Evolutionary conservation across 441 rosid genomes (phyloP).

Genomic region (Populus hybrid): DNA sequence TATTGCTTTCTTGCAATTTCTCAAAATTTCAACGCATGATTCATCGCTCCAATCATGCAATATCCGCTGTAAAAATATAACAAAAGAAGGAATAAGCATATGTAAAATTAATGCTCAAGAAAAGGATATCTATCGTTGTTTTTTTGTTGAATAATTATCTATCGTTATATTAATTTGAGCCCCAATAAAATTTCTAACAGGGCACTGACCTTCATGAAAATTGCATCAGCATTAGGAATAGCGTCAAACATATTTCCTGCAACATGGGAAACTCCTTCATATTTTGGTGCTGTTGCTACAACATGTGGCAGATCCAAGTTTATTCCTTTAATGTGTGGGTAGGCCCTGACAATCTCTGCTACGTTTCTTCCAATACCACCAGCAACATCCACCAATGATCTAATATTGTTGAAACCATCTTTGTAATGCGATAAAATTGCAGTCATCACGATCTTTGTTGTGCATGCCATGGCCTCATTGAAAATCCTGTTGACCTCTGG

Average conservation of each 20-base stretch:
- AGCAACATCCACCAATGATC: constrained; percentile 44
- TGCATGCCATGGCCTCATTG: constrained; percentile 33
- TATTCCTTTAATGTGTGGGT: constrained; percentile 37
- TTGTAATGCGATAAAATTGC: constrained; percentile 20
- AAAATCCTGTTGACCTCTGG: constrained; percentile 31
- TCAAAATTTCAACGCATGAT: constrained; percentile 40
- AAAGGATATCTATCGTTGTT: too few relatives aligned
- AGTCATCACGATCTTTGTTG: constrained; percentile 15
- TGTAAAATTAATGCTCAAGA: neutral
- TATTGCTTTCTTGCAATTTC: constrained; percentile 38
- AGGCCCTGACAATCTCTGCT: constrained; percentile 30
- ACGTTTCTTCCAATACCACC: constrained; percentile 36
- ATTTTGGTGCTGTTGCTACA: constrained; percentile 26
- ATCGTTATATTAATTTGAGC: too few relatives aligned
- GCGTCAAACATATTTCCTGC: constrained; percentile 45
- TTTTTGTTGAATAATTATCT: too few relatives aligned
- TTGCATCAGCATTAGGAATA: constrained; percentile 43
- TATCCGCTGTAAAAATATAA: constrained; percentile 21
- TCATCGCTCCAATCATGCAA: constrained; percentile 46
- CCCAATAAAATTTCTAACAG: too few relatives aligned
- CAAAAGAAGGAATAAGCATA: neutral
- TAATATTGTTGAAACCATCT: constrained; percentile 25
- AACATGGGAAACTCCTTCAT: constrained; percentile 34
- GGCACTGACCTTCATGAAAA: constrained; percentile 30
- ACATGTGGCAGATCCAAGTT: constrained; percentile 52